phyloP scores from a whole-genome alignment of 1,139 yeast genomes.

The Taiozyma onychis region DNA sequence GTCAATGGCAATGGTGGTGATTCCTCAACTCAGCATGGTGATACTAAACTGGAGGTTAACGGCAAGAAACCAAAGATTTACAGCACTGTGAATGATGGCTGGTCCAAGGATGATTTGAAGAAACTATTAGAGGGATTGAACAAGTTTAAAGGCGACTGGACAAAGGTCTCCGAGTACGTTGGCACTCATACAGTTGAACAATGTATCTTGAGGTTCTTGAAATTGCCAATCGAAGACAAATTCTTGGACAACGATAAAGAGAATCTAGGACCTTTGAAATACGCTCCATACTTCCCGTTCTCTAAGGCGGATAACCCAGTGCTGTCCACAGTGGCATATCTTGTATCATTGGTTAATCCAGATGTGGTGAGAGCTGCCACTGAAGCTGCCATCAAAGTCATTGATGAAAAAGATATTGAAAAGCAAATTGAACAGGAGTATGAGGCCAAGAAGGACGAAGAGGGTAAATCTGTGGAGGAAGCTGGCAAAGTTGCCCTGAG shows the following conservation, averaged over 20 bases:
- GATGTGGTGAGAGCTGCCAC: conserved; percentile 83
- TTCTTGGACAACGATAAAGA: conserved; percentile 46
- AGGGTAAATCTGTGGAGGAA: conserved; percentile 30
- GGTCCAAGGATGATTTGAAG: conserved; percentile 61
- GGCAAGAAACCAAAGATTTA: conserved; percentile 40
- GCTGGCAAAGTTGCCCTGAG: conserved; percentile 56
- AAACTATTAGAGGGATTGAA: conserved; percentile 59
- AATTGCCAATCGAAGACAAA: conserved; percentile 76
- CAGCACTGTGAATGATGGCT: conserved; percentile 38
- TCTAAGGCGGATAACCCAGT: conserved; percentile 89
- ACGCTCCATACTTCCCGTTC: conserved; percentile 78
- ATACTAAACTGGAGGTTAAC: conserved; percentile 1
- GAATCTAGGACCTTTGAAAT: conserved; percentile 69
- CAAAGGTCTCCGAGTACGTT: conserved; percentile 56
- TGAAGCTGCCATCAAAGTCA: conserved; percentile 49
- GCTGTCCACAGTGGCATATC: conserved; percentile 79
- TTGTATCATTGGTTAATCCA: conserved; percentile 85
- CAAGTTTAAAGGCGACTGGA: conserved; percentile 66
- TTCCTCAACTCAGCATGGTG: conserved; percentile 1
- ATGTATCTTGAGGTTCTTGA: conserved; percentile 74
- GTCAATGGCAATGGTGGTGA: conserved; percentile 1
- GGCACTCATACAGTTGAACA: conserved; percentile 72
- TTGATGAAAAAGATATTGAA: conserved; percentile 39
- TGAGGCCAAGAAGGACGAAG: conserved; percentile 4
- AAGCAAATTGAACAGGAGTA: conserved; percentile 9